A percentile compares a stretch with the other conserved stretches of the same genome.
These are phyloP conservation scores for Saraca asoca DNA, from an alignment of 331 rosid species.

Conservation along the genomic window DNA sequence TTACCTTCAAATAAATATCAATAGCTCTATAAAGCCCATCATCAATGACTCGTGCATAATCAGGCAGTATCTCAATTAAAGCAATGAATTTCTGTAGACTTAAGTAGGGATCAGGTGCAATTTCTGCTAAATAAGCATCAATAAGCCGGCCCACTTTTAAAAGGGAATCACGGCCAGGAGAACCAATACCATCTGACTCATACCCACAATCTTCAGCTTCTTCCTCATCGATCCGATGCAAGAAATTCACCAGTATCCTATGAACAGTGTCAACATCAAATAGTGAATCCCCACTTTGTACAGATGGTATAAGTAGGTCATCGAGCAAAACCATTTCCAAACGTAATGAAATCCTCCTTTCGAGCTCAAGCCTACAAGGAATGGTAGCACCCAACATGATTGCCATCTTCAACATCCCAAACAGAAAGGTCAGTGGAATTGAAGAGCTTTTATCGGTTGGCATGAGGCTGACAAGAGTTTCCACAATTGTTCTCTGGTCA, in stretches of 20 bases:
- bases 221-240: slow-evolving; percentile 78
- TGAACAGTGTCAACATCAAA: slow-evolving; percentile 86
- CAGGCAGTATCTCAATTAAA: slow-evolving; percentile 76
- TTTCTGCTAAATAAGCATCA: slow-evolving; percentile 86
- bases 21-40: slow-evolving; percentile 87
- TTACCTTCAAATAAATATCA: slow-evolving; percentile 85
- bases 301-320: slow-evolving; percentile 79
- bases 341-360: slow-evolving; percentile 70
- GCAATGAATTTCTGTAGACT: slow-evolving; percentile 60
- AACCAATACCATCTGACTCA: slow-evolving; percentile 71
- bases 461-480: slow-evolving; percentile 65
- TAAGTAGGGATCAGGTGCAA: slow-evolving; percentile 78
- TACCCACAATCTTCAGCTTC: slow-evolving; percentile 71
- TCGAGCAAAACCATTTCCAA: slow-evolving; percentile 71
- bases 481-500: slow-evolving; percentile 61
- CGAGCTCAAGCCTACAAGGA: slow-evolving; percentile 78
- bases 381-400: slow-evolving; percentile 64
- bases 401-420: slow-evolving; percentile 81
- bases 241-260: slow-evolving; percentile 65
- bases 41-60: slow-evolving; percentile 78
- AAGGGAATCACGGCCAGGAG: slow-evolving; percentile 64
- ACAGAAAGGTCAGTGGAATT: slow-evolving; percentile 66
- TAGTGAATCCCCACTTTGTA: slow-evolving; percentile 61
- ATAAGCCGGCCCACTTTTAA: slow-evolving; percentile 81
- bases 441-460: slow-evolving; percentile 64